phyloP scores from a whole-genome alignment of 164 flowering plant species.

The Stephania japonica region DNA sequence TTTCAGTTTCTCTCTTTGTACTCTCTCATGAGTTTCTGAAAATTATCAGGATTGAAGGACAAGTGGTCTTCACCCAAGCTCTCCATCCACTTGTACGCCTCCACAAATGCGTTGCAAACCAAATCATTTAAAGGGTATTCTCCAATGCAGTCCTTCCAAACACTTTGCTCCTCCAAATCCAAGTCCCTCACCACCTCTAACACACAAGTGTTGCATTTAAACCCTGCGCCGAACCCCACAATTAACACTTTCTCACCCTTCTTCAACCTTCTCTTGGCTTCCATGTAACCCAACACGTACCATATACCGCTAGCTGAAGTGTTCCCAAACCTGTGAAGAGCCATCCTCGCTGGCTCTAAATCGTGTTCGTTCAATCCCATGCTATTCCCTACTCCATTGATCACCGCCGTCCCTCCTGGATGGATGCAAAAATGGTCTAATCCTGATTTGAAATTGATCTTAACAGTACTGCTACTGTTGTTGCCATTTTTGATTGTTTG shows the following conservation, averaged over 20 bases:
- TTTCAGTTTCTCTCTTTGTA: too few species aligned
- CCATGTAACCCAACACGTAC: conserved; percentile 47
- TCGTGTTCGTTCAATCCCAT: conserved; percentile 45
- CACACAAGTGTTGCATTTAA: conserved; percentile 74
- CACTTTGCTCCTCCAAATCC: conserved; percentile 45
- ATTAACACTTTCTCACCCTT: conserved; percentile 59
- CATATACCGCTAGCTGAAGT: conserved; percentile 28
- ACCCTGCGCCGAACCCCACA: conserved; percentile 22
- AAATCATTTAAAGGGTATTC: conserved; percentile 38
- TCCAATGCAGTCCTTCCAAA: conserved; percentile 54
- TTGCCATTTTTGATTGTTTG: neutral
- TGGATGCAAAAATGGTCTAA: conserved; percentile 77
- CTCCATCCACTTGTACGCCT: conserved; percentile 43
- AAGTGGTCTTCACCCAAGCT: too few species aligned
- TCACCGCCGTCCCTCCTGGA: conserved; percentile 75
- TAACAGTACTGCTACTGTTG: conserved; percentile 8
- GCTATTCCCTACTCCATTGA: conserved; percentile 48
- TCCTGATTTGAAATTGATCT: conserved; percentile 39
- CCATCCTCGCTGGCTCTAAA: conserved; percentile 76
- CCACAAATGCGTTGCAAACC: conserved; percentile 40
- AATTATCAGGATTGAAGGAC: too few species aligned
- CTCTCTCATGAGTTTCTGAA: too few species aligned
- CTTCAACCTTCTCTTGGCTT: conserved; percentile 40
- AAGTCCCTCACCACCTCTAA: conserved; percentile 51
- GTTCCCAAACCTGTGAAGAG: conserved; percentile 68